Conservation (phyloP, 1,284 basidiomycete genomes). For the Ganoderma boninense region DNA sequence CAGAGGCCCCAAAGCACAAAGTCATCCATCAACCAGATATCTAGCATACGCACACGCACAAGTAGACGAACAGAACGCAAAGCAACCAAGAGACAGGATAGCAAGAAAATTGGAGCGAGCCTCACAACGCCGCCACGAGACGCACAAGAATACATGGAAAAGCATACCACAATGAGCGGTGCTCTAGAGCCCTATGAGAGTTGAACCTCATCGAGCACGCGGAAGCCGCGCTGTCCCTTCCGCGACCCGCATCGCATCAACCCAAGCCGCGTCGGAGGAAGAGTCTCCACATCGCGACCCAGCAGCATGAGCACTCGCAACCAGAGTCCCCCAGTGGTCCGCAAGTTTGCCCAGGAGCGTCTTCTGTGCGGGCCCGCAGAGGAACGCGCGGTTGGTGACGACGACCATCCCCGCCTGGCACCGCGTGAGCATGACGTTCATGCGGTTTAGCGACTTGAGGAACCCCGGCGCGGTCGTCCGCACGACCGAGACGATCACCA, state of each 20-base stretch:
- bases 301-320: background rate
- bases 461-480: slow-evolving; percentile 67
- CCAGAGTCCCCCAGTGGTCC: slow-evolving; percentile 19
- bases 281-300: too few relatives aligned
- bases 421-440: slow-evolving; percentile 67
- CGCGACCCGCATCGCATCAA: slow-evolving; percentile 22
- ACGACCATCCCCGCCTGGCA: slow-evolving; percentile 35
- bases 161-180: too few relatives aligned
- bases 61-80: background rate
- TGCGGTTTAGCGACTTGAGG: slow-evolving; percentile 60
- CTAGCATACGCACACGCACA: background rate
- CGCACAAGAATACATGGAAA: background rate
- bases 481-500: slow-evolving; percentile 70
- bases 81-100: background rate
- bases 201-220: background rate
- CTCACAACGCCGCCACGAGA: background rate
- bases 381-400: slow-evolving; percentile 35
- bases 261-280: background rate
- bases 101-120: background rate
- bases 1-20: background rate
- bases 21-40: background rate
- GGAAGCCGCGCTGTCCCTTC: slow-evolving; percentile 18
- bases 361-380: slow-evolving; percentile 20
- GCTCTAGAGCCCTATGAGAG: background rate
- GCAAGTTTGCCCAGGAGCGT: slow-evolving; percentile 30